Conservation (phyloP, 73 alveolate species). For the Tetrahymena elliotti region DNA sequence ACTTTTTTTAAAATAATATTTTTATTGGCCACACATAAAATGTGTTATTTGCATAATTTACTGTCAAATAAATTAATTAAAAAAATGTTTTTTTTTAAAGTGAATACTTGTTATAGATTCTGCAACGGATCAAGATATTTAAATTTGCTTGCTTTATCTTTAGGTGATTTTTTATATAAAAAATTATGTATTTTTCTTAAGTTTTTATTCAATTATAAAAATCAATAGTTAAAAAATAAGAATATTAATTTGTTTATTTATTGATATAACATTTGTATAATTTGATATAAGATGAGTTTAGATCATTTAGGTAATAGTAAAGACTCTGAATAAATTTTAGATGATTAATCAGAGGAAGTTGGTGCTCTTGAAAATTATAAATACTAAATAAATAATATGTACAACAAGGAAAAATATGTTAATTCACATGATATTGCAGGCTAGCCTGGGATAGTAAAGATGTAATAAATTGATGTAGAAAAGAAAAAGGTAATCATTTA, state of each 20-base stretch:
- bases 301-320: neutral
- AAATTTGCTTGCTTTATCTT: neutral
- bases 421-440: conserved; percentile 47
- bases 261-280: neutral
- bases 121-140: neutral
- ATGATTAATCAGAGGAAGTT: conserved; percentile 20
- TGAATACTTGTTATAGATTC: neutral
- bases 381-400: conserved; percentile 26
- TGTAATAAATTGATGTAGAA: conserved; percentile 23
- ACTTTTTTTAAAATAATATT: too few species aligned
- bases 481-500: conserved; percentile 13
- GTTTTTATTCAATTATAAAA: neutral
- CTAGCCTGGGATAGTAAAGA: conserved; percentile 23
- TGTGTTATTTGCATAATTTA: too few species aligned
- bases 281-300: neutral
- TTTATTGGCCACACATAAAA: too few species aligned
- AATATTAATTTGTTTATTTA: neutral
- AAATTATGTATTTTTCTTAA: too few species aligned
- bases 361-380: conserved; percentile 4
- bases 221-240: neutral
- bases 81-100: too few species aligned
- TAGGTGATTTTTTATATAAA: too few species aligned
- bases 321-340: neutral
- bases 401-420: conserved; percentile 34
- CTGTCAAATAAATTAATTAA: neutral